Conservation (phyloP, 148 eudicot species). For the Persicaria tinctoria region DNA sequence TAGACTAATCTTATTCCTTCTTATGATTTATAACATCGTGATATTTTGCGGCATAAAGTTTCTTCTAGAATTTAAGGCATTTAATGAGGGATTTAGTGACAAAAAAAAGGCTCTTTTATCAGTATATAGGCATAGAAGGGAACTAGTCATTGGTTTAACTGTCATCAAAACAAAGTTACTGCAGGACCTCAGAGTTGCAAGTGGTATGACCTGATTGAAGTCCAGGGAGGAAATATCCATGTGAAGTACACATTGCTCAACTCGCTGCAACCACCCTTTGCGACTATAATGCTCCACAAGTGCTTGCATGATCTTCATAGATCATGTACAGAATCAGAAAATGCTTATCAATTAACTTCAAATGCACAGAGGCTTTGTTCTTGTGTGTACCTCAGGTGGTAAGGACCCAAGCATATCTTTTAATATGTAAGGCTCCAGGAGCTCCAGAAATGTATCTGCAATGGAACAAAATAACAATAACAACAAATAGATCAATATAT, state of each 20-base stretch:
- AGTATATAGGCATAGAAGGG: neutral
- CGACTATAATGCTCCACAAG: conserved; percentile 86
- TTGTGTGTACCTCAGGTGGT: conserved; percentile 73
- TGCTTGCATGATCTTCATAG: conserved; percentile 86
- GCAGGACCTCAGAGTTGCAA: neutral
- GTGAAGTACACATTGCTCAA: conserved; percentile 96
- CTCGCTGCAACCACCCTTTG: conserved; percentile 94
- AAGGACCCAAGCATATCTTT: conserved; percentile 96
- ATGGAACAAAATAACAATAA: conserved; percentile 12
- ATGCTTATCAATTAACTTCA: neutral
- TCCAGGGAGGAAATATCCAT: conserved; percentile 98
- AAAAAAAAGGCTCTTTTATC: too few relatives aligned
- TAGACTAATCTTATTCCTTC: too few relatives aligned
- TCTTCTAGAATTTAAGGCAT: too few relatives aligned
- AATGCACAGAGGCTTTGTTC: neutral
- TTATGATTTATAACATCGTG: too few relatives aligned
- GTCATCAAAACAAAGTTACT: neutral
- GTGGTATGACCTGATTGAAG: conserved; percentile 70
- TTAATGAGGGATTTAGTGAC: too few relatives aligned
- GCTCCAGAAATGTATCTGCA: conserved; percentile 93
- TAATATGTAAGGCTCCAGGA: conserved; percentile 92
- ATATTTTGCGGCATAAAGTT: too few relatives aligned
- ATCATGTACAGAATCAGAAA: conserved; percentile 7
- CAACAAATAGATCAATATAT: neutral
- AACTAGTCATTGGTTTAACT: neutral